These are phyloP conservation scores for Aureobasidium sp. DNA, from an alignment of 2,329 filamentous ascomycete species.

Conservation along the genomic window DNA sequence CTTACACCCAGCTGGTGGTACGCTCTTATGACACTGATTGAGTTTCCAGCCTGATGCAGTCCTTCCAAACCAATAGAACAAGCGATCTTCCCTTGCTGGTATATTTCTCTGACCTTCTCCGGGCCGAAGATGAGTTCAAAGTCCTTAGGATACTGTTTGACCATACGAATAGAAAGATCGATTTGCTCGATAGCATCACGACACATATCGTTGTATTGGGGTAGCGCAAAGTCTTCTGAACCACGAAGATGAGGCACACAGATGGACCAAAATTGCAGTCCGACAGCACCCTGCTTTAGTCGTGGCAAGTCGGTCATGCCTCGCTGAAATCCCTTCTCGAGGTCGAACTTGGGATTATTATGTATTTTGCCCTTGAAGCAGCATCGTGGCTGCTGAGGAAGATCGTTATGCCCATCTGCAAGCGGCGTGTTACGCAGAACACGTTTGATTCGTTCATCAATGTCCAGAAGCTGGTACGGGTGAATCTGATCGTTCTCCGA, in stretches of 20 bases:
- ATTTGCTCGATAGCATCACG: conserved; percentile 23
- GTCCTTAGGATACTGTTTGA: conserved; percentile 27
- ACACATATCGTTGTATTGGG: conserved; percentile 23
- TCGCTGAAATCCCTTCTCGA: conserved; percentile 27
- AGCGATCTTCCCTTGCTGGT: conserved; percentile 29
- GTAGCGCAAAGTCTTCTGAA: conserved; percentile 22
- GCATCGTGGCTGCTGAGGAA: conserved; percentile 20
- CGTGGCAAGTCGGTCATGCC: conserved; percentile 25
- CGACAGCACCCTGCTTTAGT: conserved; percentile 22
- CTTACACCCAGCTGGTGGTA: conserved; percentile 32
- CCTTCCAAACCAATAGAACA: conserved; percentile 35
- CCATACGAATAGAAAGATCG: conserved; percentile 23
- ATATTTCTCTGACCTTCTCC: conserved; percentile 25
- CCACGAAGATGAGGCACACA: conserved; percentile 21
- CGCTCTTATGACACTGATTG: conserved; percentile 30
- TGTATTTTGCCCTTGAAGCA: conserved; percentile 29
- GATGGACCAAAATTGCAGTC: conserved; percentile 24
- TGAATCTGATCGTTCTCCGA: conserved; percentile 6
- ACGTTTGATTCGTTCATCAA: conserved; percentile 27
- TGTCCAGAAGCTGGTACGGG: conserved; percentile 20
- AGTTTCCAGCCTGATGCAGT: conserved; percentile 31
- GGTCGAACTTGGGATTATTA: conserved; percentile 29
- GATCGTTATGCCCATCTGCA: conserved; percentile 33
- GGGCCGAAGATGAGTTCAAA: conserved; percentile 24
- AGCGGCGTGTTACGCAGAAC: conserved; percentile 26